These are phyloP conservation scores for Blastocystis sp. DNA, from an alignment of 352 stramenopile species.

Conservation along the genomic window DNA sequence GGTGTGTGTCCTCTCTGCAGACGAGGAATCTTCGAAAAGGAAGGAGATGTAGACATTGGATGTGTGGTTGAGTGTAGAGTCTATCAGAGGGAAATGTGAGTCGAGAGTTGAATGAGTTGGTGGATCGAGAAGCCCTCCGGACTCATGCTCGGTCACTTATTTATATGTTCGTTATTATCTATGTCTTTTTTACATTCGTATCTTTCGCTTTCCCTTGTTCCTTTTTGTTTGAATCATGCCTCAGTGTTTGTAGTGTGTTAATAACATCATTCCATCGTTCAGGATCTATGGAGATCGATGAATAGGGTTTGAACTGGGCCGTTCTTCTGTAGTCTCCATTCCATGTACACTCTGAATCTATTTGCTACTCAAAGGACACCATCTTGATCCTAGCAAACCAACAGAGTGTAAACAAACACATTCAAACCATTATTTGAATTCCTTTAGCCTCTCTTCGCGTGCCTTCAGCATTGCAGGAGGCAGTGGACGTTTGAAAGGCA, in stretches of 20 bases:
- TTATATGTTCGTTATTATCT: conserved; percentile 4
- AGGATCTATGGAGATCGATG: no score
- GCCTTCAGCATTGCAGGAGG: no score
- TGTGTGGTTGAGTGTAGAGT: not conserved
- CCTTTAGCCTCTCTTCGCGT: no score
- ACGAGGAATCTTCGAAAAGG: not conserved
- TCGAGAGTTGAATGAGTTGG: conserved; percentile 1
- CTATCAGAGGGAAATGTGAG: not conserved
- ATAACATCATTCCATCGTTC: not conserved
- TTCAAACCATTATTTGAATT: no score
- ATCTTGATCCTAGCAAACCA: no score
- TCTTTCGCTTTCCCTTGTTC: not conserved
- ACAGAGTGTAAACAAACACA: no score
- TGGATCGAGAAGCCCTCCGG: not conserved
- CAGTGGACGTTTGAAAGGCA: no score
- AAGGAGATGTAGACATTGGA: not conserved
- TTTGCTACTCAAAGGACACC: no score
- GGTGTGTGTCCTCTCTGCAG: conserved; percentile 23
- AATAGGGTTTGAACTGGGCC: no score
- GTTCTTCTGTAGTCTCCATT: no score
- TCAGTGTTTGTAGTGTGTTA: not conserved
- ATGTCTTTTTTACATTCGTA: not conserved
- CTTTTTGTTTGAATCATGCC: not conserved
- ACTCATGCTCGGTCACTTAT: not conserved
- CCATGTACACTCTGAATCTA: no score